Evolutionary conservation across 148 eudicot species (phyloP), one percentile per base, ranked within the genome.

Genomic region (Diospyros kaki): DNA sequence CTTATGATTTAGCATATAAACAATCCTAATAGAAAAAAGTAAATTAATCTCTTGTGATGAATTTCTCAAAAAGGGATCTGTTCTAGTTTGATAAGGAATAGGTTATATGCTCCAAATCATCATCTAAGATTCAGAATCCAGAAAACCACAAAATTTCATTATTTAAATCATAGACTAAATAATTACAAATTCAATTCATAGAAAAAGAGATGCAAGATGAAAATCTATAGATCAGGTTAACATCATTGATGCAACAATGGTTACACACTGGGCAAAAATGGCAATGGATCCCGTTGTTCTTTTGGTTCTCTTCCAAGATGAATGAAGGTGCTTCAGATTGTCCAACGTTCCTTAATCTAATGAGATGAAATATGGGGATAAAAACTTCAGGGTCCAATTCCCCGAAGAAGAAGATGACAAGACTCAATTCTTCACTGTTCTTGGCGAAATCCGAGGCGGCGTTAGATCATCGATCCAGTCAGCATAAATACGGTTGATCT

Each of bases 391-490:
- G 46, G 66, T 73, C 66, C 12, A 62, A 61, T 65, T 28, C 53
- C 28, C 17, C 6, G 28, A 55, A 43, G 52, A 46, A 12, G 28
- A 28, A 9, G 5, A 13, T 45, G 18, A 45, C 6, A 28, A 54
- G 17, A 55, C 52, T 10, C 3, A 43, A 66, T 73, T 70, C 66
- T 69, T 61, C 58, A 83, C 83, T 54, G 83, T 69, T 73, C 65
- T 75, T 60, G 86, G 86, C 73, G 79, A 75, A 72, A 17, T 75
- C 60, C 72, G 83, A 42, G 91, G 90, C 2, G 72, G 80, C 0
- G 64, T 65, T 64, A 85, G 46, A 77, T 86, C 93, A 78, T 90
- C 91, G 13, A 91, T 75, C 98, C 98, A 93, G 69, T 93, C 98
- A 10, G 84, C 98, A 78, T 93, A 93, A 62, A 93, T 93, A 13